Base-by-base conservation (phyloP, 2,329 filamentous ascomycete genomes). In the Beauveria sp. region DNA sequence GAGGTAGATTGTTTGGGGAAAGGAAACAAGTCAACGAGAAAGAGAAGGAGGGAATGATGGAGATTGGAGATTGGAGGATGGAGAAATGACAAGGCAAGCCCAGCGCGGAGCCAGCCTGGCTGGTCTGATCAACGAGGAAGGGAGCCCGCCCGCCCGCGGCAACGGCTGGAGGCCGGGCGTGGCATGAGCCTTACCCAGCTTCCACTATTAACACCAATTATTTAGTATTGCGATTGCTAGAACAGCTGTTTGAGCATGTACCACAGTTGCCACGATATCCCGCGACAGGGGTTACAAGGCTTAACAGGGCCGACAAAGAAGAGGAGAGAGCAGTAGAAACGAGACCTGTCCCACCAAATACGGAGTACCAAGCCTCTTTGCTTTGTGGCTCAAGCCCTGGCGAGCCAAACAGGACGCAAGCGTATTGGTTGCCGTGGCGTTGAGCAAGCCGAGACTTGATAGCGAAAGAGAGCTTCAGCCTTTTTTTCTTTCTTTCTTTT, bases 121-220 rank as follows among this genome's bases (percentile, higher is more conserved):
- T 54, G 50, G 58, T 60, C 51, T 54, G 49, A 60, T 60, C 49
- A 54, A 54, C 58, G 34, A 38, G 12, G 34, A 60, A 54, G 49
- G 58, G 50, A 60, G 49, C 40, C 40, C 20, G 50, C 58, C 50
- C 50, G 24, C 12, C 42, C 20, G 49, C 57, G 24, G 45, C 46
- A 20, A 43, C 38, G 20, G 24, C n/a, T 38, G 51, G 20, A 31
- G 55, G 16, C 34, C 10, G 24, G 24, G 7, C 16, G 53, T 31
- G 53, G 40, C 26, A 56, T 45, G 53, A 34, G 31, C 31, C 31
- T 34, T 34, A 34, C 31, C 31, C 31, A 56, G 53, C 42, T 43
- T 43, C 42, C 42, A 43, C n/a, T 20, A 43, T 24, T 46, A 24
- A 20, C 20, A 16, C 34, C 12, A 16, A 16, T 14, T 38, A 38